Percentiles rank a stretch among this genome's conserved stretches.
These are phyloP conservation scores for Amaranthus hypochondriacus DNA, from an alignment of 148 eudicot genomes.

Conservation along the genomic window DNA sequence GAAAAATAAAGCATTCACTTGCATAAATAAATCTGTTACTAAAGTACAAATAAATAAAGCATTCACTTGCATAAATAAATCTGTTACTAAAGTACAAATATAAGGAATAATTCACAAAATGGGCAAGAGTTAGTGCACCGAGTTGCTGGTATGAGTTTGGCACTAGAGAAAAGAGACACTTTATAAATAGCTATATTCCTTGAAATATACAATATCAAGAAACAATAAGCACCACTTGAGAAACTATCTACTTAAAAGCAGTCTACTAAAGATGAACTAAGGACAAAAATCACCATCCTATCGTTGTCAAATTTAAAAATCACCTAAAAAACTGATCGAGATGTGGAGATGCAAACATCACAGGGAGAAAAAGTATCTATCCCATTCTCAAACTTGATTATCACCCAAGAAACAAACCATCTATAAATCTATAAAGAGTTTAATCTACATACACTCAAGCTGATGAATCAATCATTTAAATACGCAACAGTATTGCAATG, in stretches of 20 bases:
- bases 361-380: too few relatives aligned
- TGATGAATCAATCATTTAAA: background rate
- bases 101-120: too few relatives aligned
- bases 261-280: background rate
- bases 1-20: background rate
- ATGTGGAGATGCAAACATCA: too few relatives aligned
- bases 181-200: background rate
- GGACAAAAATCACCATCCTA: background rate
- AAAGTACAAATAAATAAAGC: background rate
- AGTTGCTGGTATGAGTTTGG: too few relatives aligned
- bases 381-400: background rate
- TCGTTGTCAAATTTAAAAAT: background rate
- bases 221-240: background rate
- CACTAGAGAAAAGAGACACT: too few relatives aligned
- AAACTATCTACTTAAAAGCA: background rate
- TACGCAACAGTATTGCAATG: background rate
- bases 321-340: too few relatives aligned
- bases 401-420: too few relatives aligned
- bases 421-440: background rate
- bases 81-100: background rate
- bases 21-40: background rate
- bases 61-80: background rate
- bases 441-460: too few relatives aligned
- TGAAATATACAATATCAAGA: background rate
- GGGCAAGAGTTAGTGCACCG: too few relatives aligned